phyloP scores from a whole-genome alignment of 2,329 filamentous ascomycete genomes.

The Hymenoscyphus infarciens region DNA sequence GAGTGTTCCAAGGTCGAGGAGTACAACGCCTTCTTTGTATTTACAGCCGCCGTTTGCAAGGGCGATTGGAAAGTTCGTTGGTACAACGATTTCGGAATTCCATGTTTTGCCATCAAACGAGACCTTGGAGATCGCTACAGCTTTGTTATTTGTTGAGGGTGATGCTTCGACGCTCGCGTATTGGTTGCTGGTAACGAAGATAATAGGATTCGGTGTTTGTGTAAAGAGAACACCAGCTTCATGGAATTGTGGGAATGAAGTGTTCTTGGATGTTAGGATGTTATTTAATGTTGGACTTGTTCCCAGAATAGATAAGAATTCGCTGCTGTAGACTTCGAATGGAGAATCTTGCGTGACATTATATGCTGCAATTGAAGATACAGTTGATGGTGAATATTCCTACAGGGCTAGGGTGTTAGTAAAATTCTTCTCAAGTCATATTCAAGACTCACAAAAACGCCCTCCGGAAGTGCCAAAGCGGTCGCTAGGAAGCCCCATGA shows the following conservation, averaged over 20 bases:
- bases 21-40: constrained; percentile 20
- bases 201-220: background rate
- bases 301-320: background rate
- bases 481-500: background rate
- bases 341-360: background rate
- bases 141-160: background rate
- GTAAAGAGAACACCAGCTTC: background rate
- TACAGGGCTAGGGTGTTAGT: background rate
- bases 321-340: background rate
- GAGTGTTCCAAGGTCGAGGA: constrained; percentile 23
- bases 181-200: background rate
- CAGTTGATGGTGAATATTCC: background rate
- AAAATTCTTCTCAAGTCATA: background rate
- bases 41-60: constrained; percentile 23
- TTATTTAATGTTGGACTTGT: background rate
- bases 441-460: background rate
- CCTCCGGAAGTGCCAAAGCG: background rate
- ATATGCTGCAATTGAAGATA: background rate
- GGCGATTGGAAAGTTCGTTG: background rate
- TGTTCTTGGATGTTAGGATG: background rate
- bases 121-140: background rate
- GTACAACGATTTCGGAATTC: background rate
- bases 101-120: background rate
- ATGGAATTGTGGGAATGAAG: background rate
- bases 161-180: background rate